Conservation (phyloP, 257 asterid species). For the Nicotiana otophora region DNA sequence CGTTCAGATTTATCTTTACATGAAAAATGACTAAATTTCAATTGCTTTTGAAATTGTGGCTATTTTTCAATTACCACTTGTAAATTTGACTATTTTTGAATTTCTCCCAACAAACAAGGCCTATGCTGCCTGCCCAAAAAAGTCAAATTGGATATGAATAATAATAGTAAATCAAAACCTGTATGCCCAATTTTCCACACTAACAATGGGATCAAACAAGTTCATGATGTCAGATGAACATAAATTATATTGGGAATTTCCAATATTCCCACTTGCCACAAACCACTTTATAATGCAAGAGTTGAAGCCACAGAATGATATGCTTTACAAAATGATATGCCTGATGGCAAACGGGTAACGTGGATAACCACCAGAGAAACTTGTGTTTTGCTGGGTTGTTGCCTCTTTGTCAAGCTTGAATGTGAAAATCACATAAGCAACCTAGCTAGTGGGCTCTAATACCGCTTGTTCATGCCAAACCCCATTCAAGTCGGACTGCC, state of each 20-base stretch:
- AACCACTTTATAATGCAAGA: not conserved
- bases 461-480: slow-evolving; percentile 75
- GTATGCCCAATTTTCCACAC: not conserved
- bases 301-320: not conserved
- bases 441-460: slow-evolving; percentile 43
- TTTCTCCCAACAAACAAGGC: too few relatives aligned
- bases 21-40: too few relatives aligned
- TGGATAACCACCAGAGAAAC: not conserved
- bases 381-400: not conserved
- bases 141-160: not conserved
- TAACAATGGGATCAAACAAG: not conserved
- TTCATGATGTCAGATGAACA: not conserved
- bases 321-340: not conserved
- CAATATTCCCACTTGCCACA: not conserved
- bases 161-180: not conserved
- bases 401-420: not conserved
- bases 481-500: slow-evolving; percentile 82
- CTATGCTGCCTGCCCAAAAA: too few relatives aligned
- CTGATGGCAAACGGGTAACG: not conserved
- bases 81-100: too few relatives aligned
- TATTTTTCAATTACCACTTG: too few relatives aligned
- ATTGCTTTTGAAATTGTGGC: too few relatives aligned
- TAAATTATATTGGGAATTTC: not conserved
- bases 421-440: not conserved
- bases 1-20: too few relatives aligned